Evolutionary conservation across 495 filamentous ascomycete species (phyloP).

Genomic region (Hamigera avellanea): DNA sequence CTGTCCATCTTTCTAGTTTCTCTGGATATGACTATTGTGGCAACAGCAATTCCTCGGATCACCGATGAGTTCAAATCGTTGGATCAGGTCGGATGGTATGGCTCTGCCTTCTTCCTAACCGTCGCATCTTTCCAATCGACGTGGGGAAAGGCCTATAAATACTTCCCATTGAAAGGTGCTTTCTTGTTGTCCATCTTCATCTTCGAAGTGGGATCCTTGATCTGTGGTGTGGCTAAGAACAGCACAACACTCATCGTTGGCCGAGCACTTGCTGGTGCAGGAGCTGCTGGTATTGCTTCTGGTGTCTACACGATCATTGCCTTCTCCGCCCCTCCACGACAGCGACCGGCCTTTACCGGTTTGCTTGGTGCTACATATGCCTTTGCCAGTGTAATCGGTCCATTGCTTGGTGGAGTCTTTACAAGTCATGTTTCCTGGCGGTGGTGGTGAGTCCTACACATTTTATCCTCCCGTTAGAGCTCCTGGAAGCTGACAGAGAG

Average conservation of each 20-base stretch:
- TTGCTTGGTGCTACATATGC: constrained; percentile 27
- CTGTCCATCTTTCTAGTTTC: constrained; percentile 33
- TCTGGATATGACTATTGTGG: constrained; percentile 34
- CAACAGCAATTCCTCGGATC: constrained; percentile 38
- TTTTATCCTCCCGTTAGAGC: constrained; percentile 1
- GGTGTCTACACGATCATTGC: constrained; percentile 25
- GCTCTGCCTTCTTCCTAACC: constrained; percentile 44
- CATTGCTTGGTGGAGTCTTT: constrained; percentile 38
- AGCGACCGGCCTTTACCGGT: constrained; percentile 24
- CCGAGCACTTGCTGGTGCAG: constrained; percentile 21
- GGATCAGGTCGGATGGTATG: constrained; percentile 41
- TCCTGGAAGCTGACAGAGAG: background rate
- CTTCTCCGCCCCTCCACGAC: constrained; percentile 17
- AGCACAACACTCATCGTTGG: constrained; percentile 22
- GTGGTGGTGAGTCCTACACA: constrained; percentile 29
- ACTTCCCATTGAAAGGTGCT: constrained; percentile 35
- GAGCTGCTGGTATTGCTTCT: constrained; percentile 11
- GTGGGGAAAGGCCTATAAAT: constrained; percentile 43
- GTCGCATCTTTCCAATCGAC: constrained; percentile 40
- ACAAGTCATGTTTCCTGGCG: constrained; percentile 31
- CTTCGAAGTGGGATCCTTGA: constrained; percentile 60
- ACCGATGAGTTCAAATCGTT: constrained; percentile 38
- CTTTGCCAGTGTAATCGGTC: constrained; percentile 30
- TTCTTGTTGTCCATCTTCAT: constrained; percentile 49
- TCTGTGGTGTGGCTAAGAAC: constrained; percentile 18